Evolutionary conservation across 1,284 basidiomycete genomes (phyloP), one percentile per base, ranked within the genome.

Genomic region (Lentinula novae-zelandiae): DNA sequence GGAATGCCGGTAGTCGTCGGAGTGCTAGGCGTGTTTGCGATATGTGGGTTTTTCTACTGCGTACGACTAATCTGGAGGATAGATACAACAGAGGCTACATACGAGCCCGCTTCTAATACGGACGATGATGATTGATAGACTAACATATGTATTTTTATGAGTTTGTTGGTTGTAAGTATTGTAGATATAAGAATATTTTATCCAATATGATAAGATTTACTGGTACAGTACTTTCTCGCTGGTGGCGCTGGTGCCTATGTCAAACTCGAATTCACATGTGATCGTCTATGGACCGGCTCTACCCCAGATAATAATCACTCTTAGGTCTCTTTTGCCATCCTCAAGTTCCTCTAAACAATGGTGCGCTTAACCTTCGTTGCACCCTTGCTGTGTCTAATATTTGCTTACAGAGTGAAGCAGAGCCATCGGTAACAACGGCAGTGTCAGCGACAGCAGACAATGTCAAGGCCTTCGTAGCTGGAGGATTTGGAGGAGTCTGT

Each of bases 401-500:
- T 31, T 36, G 8, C 9, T 12, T 58, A 2, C 53, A 68, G 64
- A 61, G 62, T 49, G 63, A 60, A 57, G 60, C 60, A 62, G 64
- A 67, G 40, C 46, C 62, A 67, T 65, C 60, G 71, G 69, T 50
- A 2, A n/a, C 52, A 58, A 22, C 75, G 60, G 61, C 60, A 5
- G 49, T 36, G 15, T 70, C 67, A 50, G 80, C 85, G 46, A 82
- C 83, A 38, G 68, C 76, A 42, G 84, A 89, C 63, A 84, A 83
- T 64, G 72, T 86, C 69, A 96, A 96, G 76, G 87, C 92, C 7
- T 96, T 96, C 77, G 78, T 95, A 62, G 85, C 92, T 51, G 96
- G 96, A 68, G 96, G 96, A 48, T 90, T 93, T 68, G 96, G 96
- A 67, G 96, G 96, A 69, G 79, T 89, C 62, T 82, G 86, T 65